Conservation (phyloP, 768 basidiomycete genomes). For the Leccinum obscurum region DNA sequence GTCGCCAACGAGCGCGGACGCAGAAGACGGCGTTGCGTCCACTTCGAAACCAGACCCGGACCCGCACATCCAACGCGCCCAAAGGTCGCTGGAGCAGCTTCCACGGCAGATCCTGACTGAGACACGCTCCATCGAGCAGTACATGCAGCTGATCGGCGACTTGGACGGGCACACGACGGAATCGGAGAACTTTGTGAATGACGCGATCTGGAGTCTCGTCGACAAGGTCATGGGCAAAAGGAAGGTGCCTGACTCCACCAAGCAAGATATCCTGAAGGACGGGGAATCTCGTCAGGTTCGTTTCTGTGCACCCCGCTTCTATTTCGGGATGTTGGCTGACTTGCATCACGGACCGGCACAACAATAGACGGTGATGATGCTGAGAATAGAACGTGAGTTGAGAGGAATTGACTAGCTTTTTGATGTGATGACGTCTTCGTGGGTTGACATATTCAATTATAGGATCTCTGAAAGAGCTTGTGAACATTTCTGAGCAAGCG, state of each 20-base stretch:
- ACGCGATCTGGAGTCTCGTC: slow-evolving; percentile 35
- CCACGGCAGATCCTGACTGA: slow-evolving; percentile 40
- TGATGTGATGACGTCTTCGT: no score
- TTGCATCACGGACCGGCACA: no score
- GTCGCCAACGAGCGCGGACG: no score
- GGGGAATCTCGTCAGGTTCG: slow-evolving; percentile 43
- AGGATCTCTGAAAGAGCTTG: slow-evolving; percentile 37
- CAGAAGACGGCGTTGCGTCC: no score
- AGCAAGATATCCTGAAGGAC: slow-evolving; percentile 45
- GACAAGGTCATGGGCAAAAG: slow-evolving; percentile 41
- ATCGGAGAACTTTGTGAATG: slow-evolving; percentile 9
- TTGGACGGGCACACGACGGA: slow-evolving; percentile 9
- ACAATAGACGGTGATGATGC: no score
- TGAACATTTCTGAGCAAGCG: slow-evolving; percentile 36
- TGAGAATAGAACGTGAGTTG: no score
- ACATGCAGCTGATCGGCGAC: slow-evolving; percentile 37
- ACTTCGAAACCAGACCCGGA: no score
- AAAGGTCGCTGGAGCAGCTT: slow-evolving; percentile 38
- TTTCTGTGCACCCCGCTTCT: not conserved
- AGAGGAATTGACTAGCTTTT: no score
- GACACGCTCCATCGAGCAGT: slow-evolving; percentile 40
- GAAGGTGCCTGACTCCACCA: slow-evolving; percentile 33
- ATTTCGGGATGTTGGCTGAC: no score
- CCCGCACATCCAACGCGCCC: no score
- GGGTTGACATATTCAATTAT: not conserved